Conservation (phyloP, 140 eudicot genomes). For the Flaveria floridana region DNA sequence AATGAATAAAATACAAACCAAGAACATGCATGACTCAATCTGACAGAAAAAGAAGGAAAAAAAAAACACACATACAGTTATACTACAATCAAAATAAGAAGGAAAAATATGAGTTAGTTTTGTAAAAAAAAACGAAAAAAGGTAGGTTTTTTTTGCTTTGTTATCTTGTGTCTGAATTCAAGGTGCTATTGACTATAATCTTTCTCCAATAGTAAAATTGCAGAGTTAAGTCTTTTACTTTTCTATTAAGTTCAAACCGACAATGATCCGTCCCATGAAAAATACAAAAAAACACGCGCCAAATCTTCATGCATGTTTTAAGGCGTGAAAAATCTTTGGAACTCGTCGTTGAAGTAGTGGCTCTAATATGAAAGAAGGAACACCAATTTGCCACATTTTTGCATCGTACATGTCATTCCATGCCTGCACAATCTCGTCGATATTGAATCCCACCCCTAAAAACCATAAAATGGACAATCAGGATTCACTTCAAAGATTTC, state of each 20-base stretch:
- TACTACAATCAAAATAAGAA: conserved; percentile 23
- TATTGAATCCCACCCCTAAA: conserved; percentile 77
- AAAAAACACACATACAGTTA: not conserved
- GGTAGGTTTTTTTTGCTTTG: not conserved
- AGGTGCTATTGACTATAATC: conserved; percentile 11
- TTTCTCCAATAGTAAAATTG: not conserved
- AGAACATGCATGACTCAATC: conserved; percentile 23
- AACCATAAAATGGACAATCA: conserved; percentile 22
- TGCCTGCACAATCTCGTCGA: conserved; percentile 93
- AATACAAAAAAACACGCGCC: not conserved
- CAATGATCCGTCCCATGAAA: conserved; percentile 5
- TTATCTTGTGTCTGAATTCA: conserved; percentile 6
- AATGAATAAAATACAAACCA: conserved; percentile 27
- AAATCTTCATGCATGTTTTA: conserved; percentile 33
- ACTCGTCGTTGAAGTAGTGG: conserved; percentile 73
- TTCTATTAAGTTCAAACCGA: conserved; percentile 14
- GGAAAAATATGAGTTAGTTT: not conserved
- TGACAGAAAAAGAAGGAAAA: conserved; percentile 8
- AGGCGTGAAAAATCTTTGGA: conserved; percentile 64
- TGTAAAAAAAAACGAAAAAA: conserved; percentile 11
- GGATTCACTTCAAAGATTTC: conserved; percentile 23
- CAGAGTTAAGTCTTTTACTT: not conserved
- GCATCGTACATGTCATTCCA: conserved; percentile 98
- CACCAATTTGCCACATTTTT: conserved; percentile 62
- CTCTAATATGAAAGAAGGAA: conserved; percentile 72